Percentiles rank a stretch among this genome's conserved stretches.
These are phyloP conservation scores for Diplocarpon rosae DNA, from an alignment of 2,329 filamentous ascomycete genomes.

Conservation along the genomic window DNA sequence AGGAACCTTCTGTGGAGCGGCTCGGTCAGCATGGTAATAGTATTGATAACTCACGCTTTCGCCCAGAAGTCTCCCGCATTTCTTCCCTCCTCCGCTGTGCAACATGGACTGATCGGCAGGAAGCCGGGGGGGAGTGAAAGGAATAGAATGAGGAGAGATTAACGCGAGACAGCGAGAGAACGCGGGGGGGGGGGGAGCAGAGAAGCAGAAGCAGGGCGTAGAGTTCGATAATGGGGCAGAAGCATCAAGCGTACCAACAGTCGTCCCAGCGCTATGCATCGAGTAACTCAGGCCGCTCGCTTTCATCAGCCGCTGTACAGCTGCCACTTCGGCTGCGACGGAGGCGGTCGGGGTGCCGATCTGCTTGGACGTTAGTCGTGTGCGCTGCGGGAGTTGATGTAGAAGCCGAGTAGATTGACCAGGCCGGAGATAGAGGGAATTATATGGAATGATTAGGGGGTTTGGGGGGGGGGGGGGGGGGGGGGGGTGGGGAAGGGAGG, in stretches of 20 bases:
- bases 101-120: not conserved
- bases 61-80: too few species aligned
- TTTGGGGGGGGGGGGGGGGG: too few species aligned
- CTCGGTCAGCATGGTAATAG: not conserved
- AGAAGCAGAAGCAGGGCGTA: not conserved
- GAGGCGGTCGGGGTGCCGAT: slow-evolving; percentile 70
- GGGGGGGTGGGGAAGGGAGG: too few species aligned
- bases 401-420: not conserved
- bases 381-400: not conserved
- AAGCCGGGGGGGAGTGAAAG: not conserved
- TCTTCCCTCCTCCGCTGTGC: not conserved
- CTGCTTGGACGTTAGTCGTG: slow-evolving; percentile 30
- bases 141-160: not conserved
- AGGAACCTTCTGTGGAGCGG: slow-evolving; percentile 62
- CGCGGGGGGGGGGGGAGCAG: not conserved
- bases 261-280: slow-evolving; percentile 93
- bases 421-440: not conserved
- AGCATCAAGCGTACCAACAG: slow-evolving; percentile 53
- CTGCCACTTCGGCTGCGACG: slow-evolving; percentile 74
- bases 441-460: not conserved
- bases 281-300: slow-evolving; percentile 70
- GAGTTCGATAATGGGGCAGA: not conserved
- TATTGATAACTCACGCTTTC: too few species aligned
- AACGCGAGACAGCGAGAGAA: not conserved
- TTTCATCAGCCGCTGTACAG: slow-evolving; percentile 76